A percentile compares a stretch with the other conserved stretches of the same genome.
These are phyloP conservation scores for Boletales sp. DNA, from an alignment of 768 basidiomycete genomes.

Conservation along the genomic window DNA sequence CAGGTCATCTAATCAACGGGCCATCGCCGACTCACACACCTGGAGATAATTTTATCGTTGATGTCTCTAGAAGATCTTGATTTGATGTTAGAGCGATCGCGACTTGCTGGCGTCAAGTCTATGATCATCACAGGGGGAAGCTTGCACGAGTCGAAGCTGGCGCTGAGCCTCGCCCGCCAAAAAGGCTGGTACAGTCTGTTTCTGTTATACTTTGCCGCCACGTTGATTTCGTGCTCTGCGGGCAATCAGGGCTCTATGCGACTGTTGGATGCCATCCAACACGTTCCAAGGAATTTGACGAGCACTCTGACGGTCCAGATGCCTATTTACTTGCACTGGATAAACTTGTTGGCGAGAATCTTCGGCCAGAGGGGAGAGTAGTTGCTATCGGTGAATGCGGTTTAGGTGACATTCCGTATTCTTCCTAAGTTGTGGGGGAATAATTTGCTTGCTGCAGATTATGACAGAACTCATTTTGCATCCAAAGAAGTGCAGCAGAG, in stretches of 20 bases:
- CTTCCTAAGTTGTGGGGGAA: not conserved
- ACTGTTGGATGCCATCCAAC: conserved; percentile 84
- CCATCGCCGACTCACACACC: not conserved
- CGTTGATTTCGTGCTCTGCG: not conserved
- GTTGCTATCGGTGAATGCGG: conserved; percentile 82
- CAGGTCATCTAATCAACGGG: conserved; percentile 11
- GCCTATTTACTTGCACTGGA: conserved; percentile 62
- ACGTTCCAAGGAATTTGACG: conserved; percentile 64
- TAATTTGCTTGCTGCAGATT: conserved; percentile 44
- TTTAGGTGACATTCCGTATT: conserved; percentile 44
- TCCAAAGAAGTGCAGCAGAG: conserved; percentile 53
- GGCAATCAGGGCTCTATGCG: conserved; percentile 52
- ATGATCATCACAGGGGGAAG: conserved; percentile 80
- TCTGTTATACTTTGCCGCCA: not conserved
- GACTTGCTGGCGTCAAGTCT: conserved; percentile 56
- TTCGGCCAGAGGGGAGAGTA: conserved; percentile 52
- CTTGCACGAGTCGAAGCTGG: conserved; percentile 56
- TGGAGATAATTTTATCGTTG: not conserved
- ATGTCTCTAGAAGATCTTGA: conserved; percentile 54
- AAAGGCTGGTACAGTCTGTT: conserved; percentile 35
- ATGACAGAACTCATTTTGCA: conserved; percentile 71
- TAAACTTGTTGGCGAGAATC: conserved; percentile 45
- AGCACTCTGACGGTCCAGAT: conserved; percentile 49
- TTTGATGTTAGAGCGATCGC: conserved; percentile 53
- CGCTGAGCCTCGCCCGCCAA: conserved; percentile 56